Conservation (phyloP, 2,329 filamentous ascomycete genomes). For the Hirsutella minnesotensis region DNA sequence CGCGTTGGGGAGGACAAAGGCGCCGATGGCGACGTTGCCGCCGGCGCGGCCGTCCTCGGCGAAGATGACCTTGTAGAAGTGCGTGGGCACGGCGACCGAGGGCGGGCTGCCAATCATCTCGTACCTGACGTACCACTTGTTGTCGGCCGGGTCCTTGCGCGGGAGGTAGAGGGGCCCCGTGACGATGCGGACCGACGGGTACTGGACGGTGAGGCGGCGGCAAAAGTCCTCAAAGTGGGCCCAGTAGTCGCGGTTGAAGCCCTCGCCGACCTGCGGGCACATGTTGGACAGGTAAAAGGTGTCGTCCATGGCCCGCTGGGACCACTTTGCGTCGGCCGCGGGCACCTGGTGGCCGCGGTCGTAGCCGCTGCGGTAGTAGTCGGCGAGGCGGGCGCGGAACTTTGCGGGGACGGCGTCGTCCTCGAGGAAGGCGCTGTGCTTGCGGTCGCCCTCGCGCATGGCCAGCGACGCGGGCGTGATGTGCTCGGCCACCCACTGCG, state of each 20-base stretch:
- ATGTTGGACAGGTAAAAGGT: conserved; percentile 93
- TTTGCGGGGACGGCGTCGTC: conserved; percentile 67
- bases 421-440: conserved; percentile 73
- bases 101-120: conserved; percentile 92
- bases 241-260: conserved; percentile 99
- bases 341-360: conserved; percentile 96
- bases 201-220: conserved; percentile 64
- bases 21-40: conserved; percentile 76
- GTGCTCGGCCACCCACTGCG: conserved; percentile 91
- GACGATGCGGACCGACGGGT: conserved; percentile 81
- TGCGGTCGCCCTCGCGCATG: conserved; percentile 65
- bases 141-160: conserved; percentile 65
- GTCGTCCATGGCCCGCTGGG: conserved; percentile 84
- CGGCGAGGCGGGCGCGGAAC: conserved; percentile 82
- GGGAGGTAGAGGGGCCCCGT: conserved; percentile 92
- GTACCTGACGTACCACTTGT: conserved; percentile 92
- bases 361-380: conserved; percentile 92
- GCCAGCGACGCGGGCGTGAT: conserved; percentile 82
- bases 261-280: conserved; percentile 95
- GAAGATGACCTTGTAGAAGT: conserved; percentile 99
- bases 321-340: conserved; percentile 93
- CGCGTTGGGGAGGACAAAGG: conserved; percentile 92
- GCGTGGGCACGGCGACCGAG: conserved; percentile 89
- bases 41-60: conserved; percentile 65
- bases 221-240: conserved; percentile 98